Evolutionary conservation across 2,329 filamentous ascomycete genomes (phyloP), one percentile per base, ranked within the genome.

Genomic region (Zymoseptoria brevis): DNA sequence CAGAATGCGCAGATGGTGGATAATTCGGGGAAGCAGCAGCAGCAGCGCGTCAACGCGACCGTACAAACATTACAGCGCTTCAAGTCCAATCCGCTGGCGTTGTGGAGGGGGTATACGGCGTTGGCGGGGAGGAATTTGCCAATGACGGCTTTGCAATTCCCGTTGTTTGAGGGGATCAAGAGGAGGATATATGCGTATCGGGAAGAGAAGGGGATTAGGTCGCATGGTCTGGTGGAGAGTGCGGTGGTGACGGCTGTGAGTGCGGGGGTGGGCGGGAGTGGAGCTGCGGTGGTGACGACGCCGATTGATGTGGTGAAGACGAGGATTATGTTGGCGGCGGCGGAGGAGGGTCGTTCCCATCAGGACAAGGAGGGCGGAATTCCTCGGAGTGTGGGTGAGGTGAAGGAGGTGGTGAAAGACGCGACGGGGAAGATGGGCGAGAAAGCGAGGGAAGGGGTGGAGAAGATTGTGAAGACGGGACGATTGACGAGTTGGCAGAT

Each of bases 301-400:
- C 92, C 92, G 0, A 84, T 91, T 57, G 92, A 96, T 73, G 90
- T 96, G 8, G 83, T 96, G 22, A 96, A 96, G 78, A 96, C 91
- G 64, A 78, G 89, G 54, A 88, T 96, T 75, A 96, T 96, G 91
- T 78, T 96, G 24, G 80, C 81, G 29, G 85, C 85, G 1, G 79
- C 77, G 13, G 72, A 75, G 21, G 62, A 62, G 19, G 62, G 62
- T 3, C 63, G 68, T 62, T 71, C 64, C n/a, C 26, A 24, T 19
- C 26, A 24, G 29, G 35, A 54, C 2, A 57, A 56, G 52, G 51
- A 53, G 19, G 58, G 58, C 26, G 9, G 26, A 2, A 29, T 54
- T 13, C 53, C 60, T 5, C 58, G 56, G 4, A 61, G 60, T 45
- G 57, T 56, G 13, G 64, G 64, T 61, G 66, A 63, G 29, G 61